Conservation (phyloP, 192 early-diverging fungal species). For the Coemansia sp. region DNA sequence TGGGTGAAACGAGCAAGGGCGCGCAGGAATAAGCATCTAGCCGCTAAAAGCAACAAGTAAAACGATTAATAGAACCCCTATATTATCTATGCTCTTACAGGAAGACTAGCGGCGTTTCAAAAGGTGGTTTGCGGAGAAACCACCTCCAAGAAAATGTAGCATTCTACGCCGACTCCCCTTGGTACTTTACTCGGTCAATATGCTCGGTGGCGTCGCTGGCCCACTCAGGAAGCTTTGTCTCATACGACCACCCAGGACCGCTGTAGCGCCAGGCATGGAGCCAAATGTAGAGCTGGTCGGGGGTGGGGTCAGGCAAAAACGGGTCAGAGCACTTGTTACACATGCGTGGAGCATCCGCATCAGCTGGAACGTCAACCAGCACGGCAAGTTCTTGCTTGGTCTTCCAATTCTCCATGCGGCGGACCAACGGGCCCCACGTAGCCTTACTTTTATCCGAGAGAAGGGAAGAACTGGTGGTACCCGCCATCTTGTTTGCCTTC, state of each 20-base stretch:
- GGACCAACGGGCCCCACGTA: slow-evolving; percentile 23
- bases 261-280: slow-evolving; percentile 88
- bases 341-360: slow-evolving; percentile 14
- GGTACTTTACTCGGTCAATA: slow-evolving; percentile 36
- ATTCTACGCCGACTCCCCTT: neutral
- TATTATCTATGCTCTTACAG: no score
- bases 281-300: slow-evolving; percentile 79
- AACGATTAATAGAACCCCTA: no score
- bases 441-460: slow-evolving; percentile 4
- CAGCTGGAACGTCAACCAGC: slow-evolving; percentile 12
- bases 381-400: slow-evolving; percentile 26
- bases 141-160: no score
- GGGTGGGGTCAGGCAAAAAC: slow-evolving; percentile 64
- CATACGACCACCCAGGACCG: slow-evolving; percentile 71
- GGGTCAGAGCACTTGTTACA: slow-evolving; percentile 64
- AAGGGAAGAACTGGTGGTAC: slow-evolving; percentile 5
- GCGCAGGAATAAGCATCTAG: neutral
- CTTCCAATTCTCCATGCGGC: slow-evolving; percentile 41
- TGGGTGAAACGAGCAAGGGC: neutral
- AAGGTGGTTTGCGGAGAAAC: no score
- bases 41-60: neutral
- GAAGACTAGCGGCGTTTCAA: no score
- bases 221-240: slow-evolving; percentile 82
- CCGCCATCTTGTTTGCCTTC: slow-evolving; percentile 14
- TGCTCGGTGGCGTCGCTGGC: slow-evolving; percentile 57